A percentile compares a stretch with the other conserved stretches of the same genome.
phyloP scores from a whole-genome alignment of 441 rosid genomes.

The Capsella rubella region DNA sequence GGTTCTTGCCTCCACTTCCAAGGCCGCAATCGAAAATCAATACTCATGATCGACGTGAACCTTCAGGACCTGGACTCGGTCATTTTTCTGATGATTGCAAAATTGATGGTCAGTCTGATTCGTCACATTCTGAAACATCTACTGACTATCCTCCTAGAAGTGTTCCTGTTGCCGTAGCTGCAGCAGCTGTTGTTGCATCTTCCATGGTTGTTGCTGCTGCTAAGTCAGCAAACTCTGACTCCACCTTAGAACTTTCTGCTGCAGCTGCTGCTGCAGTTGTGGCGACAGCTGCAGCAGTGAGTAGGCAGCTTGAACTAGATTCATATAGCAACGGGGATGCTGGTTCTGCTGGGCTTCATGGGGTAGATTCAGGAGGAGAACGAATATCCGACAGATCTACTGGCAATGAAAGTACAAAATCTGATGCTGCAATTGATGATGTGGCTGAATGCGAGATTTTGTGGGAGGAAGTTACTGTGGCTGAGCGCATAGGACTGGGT shows the following conservation, averaged over 20 bases:
- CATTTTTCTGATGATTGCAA: constrained; percentile 46
- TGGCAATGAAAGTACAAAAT: constrained; percentile 69
- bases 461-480: constrained; percentile 89
- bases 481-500: constrained; percentile 99
- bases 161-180: constrained; percentile 84
- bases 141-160: constrained; percentile 41
- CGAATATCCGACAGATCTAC: constrained; percentile 72
- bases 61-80: constrained; percentile 48
- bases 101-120: constrained; percentile 48
- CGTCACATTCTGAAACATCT: constrained; percentile 55
- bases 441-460: constrained; percentile 92
- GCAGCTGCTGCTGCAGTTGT: constrained; percentile 97
- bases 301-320: constrained; percentile 70
- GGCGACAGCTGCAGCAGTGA: constrained; percentile 87
- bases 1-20: constrained; percentile 74
- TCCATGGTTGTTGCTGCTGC: constrained; percentile 94
- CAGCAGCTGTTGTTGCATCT: constrained; percentile 97
- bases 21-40: constrained; percentile 50
- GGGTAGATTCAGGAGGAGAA: constrained; percentile 63
- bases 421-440: constrained; percentile 61
- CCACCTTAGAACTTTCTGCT: constrained; percentile 70
- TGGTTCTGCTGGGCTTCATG: constrained; percentile 50
- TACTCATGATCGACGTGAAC: constrained; percentile 45
- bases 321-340: constrained; percentile 59
- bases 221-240: constrained; percentile 65